These are phyloP conservation scores for Alnus glutinosa DNA, from an alignment of 306 rosid genomes.

Conservation along the genomic window DNA sequence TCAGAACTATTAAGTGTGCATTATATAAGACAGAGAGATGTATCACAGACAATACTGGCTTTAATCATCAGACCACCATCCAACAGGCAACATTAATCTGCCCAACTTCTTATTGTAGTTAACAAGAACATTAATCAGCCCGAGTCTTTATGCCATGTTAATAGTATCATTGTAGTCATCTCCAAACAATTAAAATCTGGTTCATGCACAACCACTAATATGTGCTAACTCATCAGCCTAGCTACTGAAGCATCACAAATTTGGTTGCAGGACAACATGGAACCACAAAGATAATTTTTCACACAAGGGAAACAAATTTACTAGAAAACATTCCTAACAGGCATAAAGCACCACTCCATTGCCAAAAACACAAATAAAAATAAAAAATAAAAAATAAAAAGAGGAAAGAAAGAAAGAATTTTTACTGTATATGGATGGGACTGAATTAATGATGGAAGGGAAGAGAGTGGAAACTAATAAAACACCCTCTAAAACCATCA, in stretches of 20 bases:
- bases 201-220: neutral
- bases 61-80: neutral
- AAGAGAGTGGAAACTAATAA: neutral
- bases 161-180: neutral
- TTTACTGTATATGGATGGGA: neutral
- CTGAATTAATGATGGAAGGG: neutral
- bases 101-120: neutral
- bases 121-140: neutral
- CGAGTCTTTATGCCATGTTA: neutral
- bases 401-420: too few species aligned
- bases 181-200: neutral
- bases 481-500: neutral
- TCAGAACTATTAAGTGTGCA: conserved; percentile 8
- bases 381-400: too few species aligned
- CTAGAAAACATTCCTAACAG: neutral
- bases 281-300: neutral
- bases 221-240: conserved; percentile 1
- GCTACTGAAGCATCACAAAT: conserved; percentile 11
- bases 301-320: too few species aligned
- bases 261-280: neutral
- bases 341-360: neutral
- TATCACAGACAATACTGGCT: conserved; percentile 14
- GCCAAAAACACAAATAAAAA: neutral
- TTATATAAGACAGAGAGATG: neutral
- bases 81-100: neutral